Base-by-base conservation (phyloP, 1,284 basidiomycete species). In the Xerocomus amazonicus region DNA sequence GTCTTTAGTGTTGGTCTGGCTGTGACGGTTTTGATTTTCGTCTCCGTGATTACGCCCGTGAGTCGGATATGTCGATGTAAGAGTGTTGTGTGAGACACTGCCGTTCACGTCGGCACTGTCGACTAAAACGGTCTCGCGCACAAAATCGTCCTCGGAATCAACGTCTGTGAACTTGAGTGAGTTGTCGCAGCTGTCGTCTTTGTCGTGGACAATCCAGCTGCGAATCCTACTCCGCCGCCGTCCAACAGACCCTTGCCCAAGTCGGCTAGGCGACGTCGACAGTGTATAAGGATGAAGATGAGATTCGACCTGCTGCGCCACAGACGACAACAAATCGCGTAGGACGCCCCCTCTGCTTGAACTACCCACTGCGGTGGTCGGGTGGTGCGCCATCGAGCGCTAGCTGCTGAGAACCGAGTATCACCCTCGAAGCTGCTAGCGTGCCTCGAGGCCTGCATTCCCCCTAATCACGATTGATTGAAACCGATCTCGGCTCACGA, bases 261-360 rank as follows among this genome's bases (percentile, higher is more conserved):
- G 37, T 26, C 23, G 10, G 27, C 27, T 10, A 16, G 39, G 26
- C 9, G 39, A 29, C 3, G 39, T 9, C n/a, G 39, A 29, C 7
- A 23, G 19, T 23, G 39, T 29, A 9, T 40, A 40, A 35, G 27
- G 40, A n/a, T 47, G 47, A 29, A 52, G 52, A 43, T 56, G 60
- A 10, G 58, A 59, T n/a, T 63, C 59, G 56, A 59, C 56, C 42
- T 59, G 56, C 12, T 60, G 62, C 45, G 58, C 56, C 48, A 61
- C 56, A 52, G 52, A 48, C 31, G 59, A 59, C 47, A 59, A 43
- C 36, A 61, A 45, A 14, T 51, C 61, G 51, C 56, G 61, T 29
- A 60, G 48, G 28, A 23, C 31, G 31, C 42, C 32, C 9, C 42
- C 41, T 33, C 23, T 43, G 16, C 23, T 33, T 39, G 38, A 39